These are phyloP conservation scores for Stagonosporopsis vannaccii DNA, from an alignment of 2,329 filamentous ascomycete genomes.

Conservation along the genomic window DNA sequence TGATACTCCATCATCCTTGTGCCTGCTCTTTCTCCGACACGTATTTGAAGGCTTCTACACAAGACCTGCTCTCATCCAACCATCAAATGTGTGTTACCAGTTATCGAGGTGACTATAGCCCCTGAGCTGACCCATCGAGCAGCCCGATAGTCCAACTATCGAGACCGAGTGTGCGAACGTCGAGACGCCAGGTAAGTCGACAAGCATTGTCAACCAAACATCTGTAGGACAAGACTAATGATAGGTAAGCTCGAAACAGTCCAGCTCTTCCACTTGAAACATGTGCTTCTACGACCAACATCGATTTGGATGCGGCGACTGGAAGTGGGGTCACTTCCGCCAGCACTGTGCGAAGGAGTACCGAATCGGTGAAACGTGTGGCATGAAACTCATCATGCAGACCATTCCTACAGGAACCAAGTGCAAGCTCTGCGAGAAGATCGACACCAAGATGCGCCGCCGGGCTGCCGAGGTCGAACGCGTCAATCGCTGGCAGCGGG, in stretches of 20 bases:
- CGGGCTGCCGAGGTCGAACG: conserved; percentile 77
- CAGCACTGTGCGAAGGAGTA: conserved; percentile 95
- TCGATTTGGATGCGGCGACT: conserved; percentile 84
- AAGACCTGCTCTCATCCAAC: conserved; percentile 41
- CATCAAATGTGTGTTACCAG: conserved; percentile 40
- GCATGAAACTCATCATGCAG: conserved; percentile 85
- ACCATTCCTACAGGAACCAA: conserved; percentile 69
- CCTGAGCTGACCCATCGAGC: conserved; percentile 38
- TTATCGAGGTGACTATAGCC: conserved; percentile 31
- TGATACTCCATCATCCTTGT: conserved; percentile 39
- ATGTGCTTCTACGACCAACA: conserved; percentile 99
- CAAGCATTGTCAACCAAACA: conserved; percentile 40
- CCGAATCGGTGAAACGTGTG: conserved; percentile 94
- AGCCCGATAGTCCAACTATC: conserved; percentile 22
- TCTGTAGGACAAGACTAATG: conserved; percentile 37
- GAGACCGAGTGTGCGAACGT: conserved; percentile 29
- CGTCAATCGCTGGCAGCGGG: conserved; percentile 77
- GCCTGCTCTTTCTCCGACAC: conserved; percentile 28
- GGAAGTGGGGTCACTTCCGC: conserved; percentile 93
- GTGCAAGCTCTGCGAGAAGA: conserved; percentile 89
- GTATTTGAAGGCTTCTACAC: conserved; percentile 16
- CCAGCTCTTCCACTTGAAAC: conserved; percentile 46
- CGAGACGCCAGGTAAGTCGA: conserved; percentile 40
- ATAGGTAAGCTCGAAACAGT: conserved; percentile 34
- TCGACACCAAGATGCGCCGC: conserved; percentile 82